Percentiles rank a stretch among this genome's conserved stretches.
Conservation (phyloP, 441 rosid genomes). For the Gossypium schwendimanii region DNA sequence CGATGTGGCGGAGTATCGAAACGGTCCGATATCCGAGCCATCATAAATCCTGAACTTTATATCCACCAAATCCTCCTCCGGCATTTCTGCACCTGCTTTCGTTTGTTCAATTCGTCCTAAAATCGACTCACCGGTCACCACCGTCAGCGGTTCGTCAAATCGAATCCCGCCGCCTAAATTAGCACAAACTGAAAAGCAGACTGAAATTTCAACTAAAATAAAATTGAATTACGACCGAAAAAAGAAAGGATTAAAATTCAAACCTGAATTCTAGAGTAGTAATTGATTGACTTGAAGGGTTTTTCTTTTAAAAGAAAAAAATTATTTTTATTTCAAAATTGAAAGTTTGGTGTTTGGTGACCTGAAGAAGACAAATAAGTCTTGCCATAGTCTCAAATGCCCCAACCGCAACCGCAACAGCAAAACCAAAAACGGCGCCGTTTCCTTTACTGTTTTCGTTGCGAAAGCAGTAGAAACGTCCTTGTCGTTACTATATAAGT, state of each 20-base stretch:
- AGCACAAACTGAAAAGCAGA: conserved; percentile 1
- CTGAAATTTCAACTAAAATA: not conserved
- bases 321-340: not conserved
- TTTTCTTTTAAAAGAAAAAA: no score
- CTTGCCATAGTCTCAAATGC: conserved; percentile 3
- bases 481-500: not conserved
- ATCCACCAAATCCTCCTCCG: conserved; percentile 79
- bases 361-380: conserved; percentile 24
- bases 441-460: not conserved
- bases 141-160: conserved; percentile 19
- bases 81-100: conserved; percentile 41
- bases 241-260: not conserved
- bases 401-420: not conserved
- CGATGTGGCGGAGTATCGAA: conserved; percentile 71
- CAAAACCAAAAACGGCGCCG: conserved; percentile 10
- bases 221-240: not conserved
- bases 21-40: conserved; percentile 92
- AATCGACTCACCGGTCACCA: conserved; percentile 10
- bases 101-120: no score
- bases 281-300: conserved; percentile 2
- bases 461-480: conserved; percentile 2
- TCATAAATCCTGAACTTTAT: conserved; percentile 83
- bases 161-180: conserved; percentile 15
- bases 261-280: conserved; percentile 11
- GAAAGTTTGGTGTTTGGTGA: conserved; percentile 27